These are phyloP conservation scores for Verticillium isaacii DNA, from an alignment of 2,329 filamentous ascomycete genomes.

Conservation along the genomic window DNA sequence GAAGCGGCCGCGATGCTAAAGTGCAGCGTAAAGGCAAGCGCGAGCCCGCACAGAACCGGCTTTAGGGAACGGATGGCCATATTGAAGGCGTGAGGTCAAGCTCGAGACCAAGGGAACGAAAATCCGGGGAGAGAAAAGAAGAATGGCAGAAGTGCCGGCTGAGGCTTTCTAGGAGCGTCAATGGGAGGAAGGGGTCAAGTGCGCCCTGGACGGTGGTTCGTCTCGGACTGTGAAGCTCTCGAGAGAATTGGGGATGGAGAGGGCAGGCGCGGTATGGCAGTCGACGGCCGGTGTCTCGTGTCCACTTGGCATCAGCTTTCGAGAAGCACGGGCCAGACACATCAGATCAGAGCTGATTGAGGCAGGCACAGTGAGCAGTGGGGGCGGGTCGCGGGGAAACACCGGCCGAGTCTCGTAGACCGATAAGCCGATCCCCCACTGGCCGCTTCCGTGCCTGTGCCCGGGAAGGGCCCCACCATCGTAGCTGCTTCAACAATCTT, in stretches of 20 bases:
- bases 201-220: background rate
- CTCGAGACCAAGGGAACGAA: background rate
- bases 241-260: background rate
- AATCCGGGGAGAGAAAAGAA: background rate
- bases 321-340: background rate
- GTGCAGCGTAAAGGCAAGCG: conserved; percentile 1
- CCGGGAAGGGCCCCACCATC: background rate
- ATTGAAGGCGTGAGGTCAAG: background rate
- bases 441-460: background rate
- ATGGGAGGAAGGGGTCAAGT: background rate
- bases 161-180: background rate
- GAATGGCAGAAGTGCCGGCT: background rate
- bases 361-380: background rate
- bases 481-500: background rate
- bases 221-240: background rate
- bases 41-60: conserved; percentile 2
- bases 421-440: background rate
- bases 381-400: background rate
- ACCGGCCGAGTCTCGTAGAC: background rate
- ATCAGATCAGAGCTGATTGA: background rate
- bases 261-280: background rate
- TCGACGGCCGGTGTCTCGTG: background rate
- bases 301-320: background rate
- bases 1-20: conserved; percentile 6
- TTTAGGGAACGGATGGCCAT: background rate